Evolutionary conservation across 2,329 filamentous ascomycete species (phyloP), one percentile per base, ranked within the genome.

Genomic region (Leptoxyphium fumago): DNA sequence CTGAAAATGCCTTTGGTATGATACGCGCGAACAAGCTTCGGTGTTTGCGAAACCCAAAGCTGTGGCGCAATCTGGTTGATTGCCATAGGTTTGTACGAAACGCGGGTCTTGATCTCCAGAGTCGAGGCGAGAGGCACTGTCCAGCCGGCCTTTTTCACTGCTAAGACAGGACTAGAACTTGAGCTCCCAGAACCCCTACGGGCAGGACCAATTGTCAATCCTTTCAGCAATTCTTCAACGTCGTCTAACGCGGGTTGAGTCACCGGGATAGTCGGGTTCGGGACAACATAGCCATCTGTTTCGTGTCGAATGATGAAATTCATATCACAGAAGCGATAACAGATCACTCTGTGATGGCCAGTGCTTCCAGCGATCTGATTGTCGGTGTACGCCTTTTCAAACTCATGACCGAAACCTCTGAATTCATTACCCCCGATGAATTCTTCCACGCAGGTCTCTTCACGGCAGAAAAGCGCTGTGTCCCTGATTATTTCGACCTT

Each of bases 41-140:
- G 62, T 1, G 68, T 71, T 53, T 71, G 67, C 5, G 65, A 70
- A 13, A 61, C 48, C 67, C 67, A 72, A 18, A 71, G 59, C 52
- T 70, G 66, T 2, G 64, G 46, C 18, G 57, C 57, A 29, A 69
- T 51, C 5, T 68, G 58, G 9, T 49, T 0, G 10, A 69, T 42
- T 2, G 47, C n/a, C 13, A 71, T 48, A 17, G 43, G 52, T 38
- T 58, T 65, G 26, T 58, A 50, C 4, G 36, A 29, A n/a, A 58
- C 53, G 1, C 64, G 61, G 7, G 66, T 71, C 54, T 71, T 71
- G 55, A 72, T 64, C 49, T 71, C 65, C 10, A 71, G 52, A 2
- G 58, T 68, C 29, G 61, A 64, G 29, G 57, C 49, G 7, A 58
- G 51, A n/a, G 60, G 55, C 2, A 66, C 55, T 11, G 18, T 9